Conservation (phyloP, 1,284 basidiomycete species). For the Ganoderma boninense region DNA sequence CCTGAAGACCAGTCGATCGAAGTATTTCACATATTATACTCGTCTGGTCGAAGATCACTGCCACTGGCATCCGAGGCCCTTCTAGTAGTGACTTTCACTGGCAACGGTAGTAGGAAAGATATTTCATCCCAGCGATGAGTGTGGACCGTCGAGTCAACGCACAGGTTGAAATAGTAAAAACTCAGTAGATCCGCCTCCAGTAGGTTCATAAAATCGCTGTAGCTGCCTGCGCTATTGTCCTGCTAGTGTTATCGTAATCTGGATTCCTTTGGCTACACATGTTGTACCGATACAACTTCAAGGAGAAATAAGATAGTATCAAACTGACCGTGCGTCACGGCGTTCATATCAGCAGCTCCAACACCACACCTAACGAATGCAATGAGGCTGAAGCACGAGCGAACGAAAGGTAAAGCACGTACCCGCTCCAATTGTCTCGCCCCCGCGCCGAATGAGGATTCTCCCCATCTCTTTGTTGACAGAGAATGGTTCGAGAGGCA, state of each 20-base stretch:
- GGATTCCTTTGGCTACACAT: not conserved
- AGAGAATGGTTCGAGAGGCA: constrained; percentile 88
- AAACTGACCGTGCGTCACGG: not conserved
- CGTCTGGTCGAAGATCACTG: too few relatives aligned
- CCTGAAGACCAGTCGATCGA: too few relatives aligned
- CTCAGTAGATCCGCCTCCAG: not conserved
- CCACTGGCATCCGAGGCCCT: too few relatives aligned
- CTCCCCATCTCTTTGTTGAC: constrained; percentile 98
- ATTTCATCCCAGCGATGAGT: not conserved
- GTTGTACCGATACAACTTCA: not conserved
- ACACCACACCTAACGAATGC: not conserved
- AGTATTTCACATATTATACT: too few relatives aligned
- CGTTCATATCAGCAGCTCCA: not conserved
- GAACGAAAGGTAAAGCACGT: constrained; percentile 32
- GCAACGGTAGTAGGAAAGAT: too few relatives aligned
- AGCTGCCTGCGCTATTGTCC: not conserved
- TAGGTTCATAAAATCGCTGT: not conserved
- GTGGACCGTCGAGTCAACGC: not conserved
- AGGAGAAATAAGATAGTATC: not conserved
- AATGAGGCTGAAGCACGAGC: not conserved
- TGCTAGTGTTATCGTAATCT: not conserved
- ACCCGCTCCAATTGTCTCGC: constrained; percentile 96
- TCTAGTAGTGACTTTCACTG: too few relatives aligned
- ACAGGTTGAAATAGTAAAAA: not conserved
- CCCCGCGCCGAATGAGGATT: constrained; percentile 85